Base-by-base conservation (phyloP, 1,284 basidiomycete species). In the Ganoderma lucidum region DNA sequence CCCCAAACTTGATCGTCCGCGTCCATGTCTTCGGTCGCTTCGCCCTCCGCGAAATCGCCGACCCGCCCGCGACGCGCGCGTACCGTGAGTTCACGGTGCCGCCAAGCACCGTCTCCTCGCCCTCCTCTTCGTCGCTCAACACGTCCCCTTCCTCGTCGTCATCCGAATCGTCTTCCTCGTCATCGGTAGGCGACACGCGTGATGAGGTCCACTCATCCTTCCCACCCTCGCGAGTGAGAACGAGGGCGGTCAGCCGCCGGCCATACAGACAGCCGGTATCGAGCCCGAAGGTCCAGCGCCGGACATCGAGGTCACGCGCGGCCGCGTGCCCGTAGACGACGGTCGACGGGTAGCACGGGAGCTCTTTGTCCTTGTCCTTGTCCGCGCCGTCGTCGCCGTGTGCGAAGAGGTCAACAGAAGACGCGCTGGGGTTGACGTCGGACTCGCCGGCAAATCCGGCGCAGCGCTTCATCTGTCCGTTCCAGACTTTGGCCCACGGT, bases 311-410 rank as follows among this genome's bases (percentile, higher is more conserved):
- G 19, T 93, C 93, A 28, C 93, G 83, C 3, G 85, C 82, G 4
- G 95, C 94, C 6, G 92, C 86, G 76, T 96, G 95, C 0, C 94
- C 95, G 77, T 96, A 96, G 9, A 96, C 81, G n/a, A 95, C 88
- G 35, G 87, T 93, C 0, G 90, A 85, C 3, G 94, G 93, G 73
- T 88, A 87, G 76, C 95, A 96, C 3, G 87, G 87, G 9, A 92
- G 76, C 35, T 77, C 70, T 56, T 71, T 59, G 15, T 64, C 42
- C 6, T 63, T 65, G 32, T 77, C 70, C 58, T 63, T 66, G 6
- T 42, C 58, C 55, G 65, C 66, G 56, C 66, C 71, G 14, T 45
- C 63, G 53, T 67, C 71, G 48, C 62, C 64, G 23, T 67, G 62
- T 41, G 19, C 45, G 8, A 63, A 56, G 35, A 28, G 45, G 28